Percentiles rank a stretch among this genome's conserved stretches.
These are phyloP conservation scores for Phyllachora maydis DNA, from an alignment of 2,329 filamentous ascomycete species.

Conservation along the genomic window DNA sequence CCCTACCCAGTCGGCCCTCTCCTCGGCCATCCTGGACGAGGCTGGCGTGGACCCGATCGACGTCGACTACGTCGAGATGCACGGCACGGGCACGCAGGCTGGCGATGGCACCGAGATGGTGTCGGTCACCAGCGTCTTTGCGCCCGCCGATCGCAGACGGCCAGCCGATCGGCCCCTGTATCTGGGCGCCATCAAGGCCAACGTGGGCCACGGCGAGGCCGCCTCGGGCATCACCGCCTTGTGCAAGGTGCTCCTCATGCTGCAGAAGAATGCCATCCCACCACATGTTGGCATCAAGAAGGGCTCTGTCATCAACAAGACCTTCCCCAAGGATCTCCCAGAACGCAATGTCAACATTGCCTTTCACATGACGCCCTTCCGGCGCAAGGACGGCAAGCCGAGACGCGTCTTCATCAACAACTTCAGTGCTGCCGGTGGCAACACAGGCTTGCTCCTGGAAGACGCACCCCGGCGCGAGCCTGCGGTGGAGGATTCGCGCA, in stretches of 20 bases:
- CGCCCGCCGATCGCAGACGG: slow-evolving; percentile 22
- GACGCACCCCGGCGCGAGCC: slow-evolving; percentile 24
- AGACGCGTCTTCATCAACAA: slow-evolving; percentile 40
- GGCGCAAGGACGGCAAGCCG: slow-evolving; percentile 22
- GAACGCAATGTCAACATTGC: slow-evolving; percentile 39
- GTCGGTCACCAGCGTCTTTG: slow-evolving; percentile 41
- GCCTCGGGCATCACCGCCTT: slow-evolving; percentile 41
- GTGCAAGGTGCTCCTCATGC: slow-evolving; percentile 43
- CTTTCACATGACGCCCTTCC: slow-evolving; percentile 27
- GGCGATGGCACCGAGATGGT: slow-evolving; percentile 70
- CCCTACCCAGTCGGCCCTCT: slow-evolving; percentile 53
- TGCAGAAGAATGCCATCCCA: slow-evolving; percentile 39
- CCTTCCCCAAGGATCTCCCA: slow-evolving; percentile 32
- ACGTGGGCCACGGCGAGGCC: slow-evolving; percentile 41
- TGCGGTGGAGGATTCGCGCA: slow-evolving; percentile 24
- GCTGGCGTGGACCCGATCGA: slow-evolving; percentile 58
- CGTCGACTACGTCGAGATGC: slow-evolving; percentile 73
- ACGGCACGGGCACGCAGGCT: slow-evolving; percentile 73
- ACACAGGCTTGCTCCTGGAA: slow-evolving; percentile 45
- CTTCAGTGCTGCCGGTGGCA: slow-evolving; percentile 52
- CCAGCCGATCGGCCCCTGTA: slow-evolving; percentile 30
- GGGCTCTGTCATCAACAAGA: slow-evolving; percentile 30
- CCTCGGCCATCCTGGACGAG: slow-evolving; percentile 47
- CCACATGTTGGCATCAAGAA: slow-evolving; percentile 49
- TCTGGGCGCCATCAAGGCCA: slow-evolving; percentile 42